A percentile compares a stretch with the other conserved stretches of the same genome.
phyloP scores from a whole-genome alignment of 495 filamentous ascomycete genomes.

The Haplographium delicatum region DNA sequence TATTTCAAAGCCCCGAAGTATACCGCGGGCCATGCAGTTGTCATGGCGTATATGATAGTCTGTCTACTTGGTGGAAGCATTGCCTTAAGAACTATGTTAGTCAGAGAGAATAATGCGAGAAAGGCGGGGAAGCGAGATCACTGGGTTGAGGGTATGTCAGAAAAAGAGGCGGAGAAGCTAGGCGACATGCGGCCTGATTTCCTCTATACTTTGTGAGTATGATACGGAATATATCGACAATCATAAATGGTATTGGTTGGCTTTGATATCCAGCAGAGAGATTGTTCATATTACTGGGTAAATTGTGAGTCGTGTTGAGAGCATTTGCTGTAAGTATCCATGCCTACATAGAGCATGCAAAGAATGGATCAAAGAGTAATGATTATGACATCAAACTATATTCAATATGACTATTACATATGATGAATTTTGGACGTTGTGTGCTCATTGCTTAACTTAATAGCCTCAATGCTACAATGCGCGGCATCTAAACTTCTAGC shows the following conservation, averaged over 20 bases:
- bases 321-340: background rate
- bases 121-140: slow-evolving; percentile 61
- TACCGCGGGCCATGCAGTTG: slow-evolving; percentile 39
- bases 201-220: slow-evolving; percentile 59
- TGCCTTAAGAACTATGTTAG: slow-evolving; percentile 59
- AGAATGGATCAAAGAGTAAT: background rate
- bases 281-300: too few species aligned
- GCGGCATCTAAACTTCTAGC: too few species aligned
- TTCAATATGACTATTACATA: too few species aligned
- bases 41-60: slow-evolving; percentile 45
- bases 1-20: slow-evolving; percentile 43
- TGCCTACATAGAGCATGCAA: background rate
- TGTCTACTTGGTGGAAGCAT: slow-evolving; percentile 49
- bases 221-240: background rate
- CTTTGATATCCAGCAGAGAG: too few species aligned
- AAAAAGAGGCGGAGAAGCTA: slow-evolving; percentile 52
- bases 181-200: slow-evolving; percentile 79
- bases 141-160: slow-evolving; percentile 54
- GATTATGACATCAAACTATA: background rate
- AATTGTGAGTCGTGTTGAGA: too few species aligned
- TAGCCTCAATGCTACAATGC: too few species aligned
- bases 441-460: too few species aligned
- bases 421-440: too few species aligned
- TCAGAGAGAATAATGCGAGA: slow-evolving; percentile 58
- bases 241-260: too few species aligned